Percentiles rank a stretch among this genome's conserved stretches.
Evolutionary conservation across 1,284 basidiomycete species (phyloP).

Genomic region (Mycosarcoma mackinlayi): DNA sequence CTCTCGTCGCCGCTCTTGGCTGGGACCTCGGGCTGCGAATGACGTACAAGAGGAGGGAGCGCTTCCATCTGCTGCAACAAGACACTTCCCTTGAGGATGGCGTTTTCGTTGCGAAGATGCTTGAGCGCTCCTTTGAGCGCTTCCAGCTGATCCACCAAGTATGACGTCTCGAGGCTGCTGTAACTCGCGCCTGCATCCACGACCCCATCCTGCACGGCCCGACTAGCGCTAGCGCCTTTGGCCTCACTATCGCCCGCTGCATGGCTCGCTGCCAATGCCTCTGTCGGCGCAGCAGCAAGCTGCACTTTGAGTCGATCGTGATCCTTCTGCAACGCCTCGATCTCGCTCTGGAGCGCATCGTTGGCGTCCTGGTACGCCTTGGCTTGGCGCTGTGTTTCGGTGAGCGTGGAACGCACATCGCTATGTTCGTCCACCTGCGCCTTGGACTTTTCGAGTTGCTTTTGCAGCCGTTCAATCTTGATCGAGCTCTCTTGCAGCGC

Average conservation of each 20-base stretch:
- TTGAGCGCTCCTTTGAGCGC: constrained; percentile 87
- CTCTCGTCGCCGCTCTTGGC: constrained; percentile 33
- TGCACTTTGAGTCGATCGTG: constrained; percentile 81
- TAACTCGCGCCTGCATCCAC: constrained; percentile 25
- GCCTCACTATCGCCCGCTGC: constrained; percentile 8
- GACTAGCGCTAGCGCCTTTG: not conserved
- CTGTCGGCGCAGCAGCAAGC: constrained; percentile 19
- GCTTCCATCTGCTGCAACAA: constrained; percentile 82
- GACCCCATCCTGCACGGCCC: constrained; percentile 7
- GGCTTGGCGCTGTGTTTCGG: constrained; percentile 85
- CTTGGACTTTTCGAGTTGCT: constrained; percentile 87
- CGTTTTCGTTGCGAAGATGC: constrained; percentile 89
- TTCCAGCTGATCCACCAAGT: constrained; percentile 76
- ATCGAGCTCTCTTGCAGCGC: constrained; percentile 86
- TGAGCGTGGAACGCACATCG: constrained; percentile 82
- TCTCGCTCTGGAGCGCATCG: constrained; percentile 88
- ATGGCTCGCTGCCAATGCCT: not conserved
- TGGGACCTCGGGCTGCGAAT: not conserved
- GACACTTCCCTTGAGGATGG: constrained; percentile 88
- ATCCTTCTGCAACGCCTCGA: constrained; percentile 86
- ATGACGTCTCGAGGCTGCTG: constrained; percentile 49
- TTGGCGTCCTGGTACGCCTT: constrained; percentile 89
- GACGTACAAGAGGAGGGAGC: constrained; percentile 70
- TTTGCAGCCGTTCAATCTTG: constrained; percentile 93
- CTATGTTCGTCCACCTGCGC: constrained; percentile 82